phyloP scores from a whole-genome alignment of 2,329 filamentous ascomycete genomes.

The Elsinoe batatas region DNA sequence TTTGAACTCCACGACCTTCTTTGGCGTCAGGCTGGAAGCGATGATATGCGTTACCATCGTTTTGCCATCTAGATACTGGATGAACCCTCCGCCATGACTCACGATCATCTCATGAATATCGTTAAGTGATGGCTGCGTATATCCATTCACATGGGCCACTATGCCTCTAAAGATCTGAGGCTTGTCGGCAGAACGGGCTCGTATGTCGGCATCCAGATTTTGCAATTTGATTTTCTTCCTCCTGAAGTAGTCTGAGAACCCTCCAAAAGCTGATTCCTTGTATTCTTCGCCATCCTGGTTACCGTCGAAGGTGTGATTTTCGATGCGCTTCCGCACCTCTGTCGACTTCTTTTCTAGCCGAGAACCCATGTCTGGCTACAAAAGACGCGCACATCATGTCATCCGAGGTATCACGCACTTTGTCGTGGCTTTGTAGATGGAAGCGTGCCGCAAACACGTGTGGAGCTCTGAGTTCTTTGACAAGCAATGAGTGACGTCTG shows the following conservation, averaged over 20 bases:
- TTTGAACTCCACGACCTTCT: conserved; percentile 81
- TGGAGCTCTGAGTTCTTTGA: neutral
- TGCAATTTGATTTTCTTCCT: conserved; percentile 96
- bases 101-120: conserved; percentile 84
- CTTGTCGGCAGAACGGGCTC: conserved; percentile 57
- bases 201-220: conserved; percentile 77
- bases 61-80: conserved; percentile 92
- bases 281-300: conserved; percentile 88
- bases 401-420: neutral
- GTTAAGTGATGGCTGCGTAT: conserved; percentile 86
- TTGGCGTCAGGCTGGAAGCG: conserved; percentile 78
- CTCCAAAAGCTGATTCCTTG: conserved; percentile 73
- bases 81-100: conserved; percentile 82
- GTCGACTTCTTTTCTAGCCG: conserved; percentile 50
- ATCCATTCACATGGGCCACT: conserved; percentile 87
- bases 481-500: neutral
- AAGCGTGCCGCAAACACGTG: neutral
- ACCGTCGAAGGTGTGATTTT: conserved; percentile 57
- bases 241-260: conserved; percentile 83
- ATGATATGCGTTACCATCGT: conserved; percentile 95
- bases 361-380: conserved; percentile 46
- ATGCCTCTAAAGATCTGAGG: conserved; percentile 84
- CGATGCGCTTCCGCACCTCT: conserved; percentile 53
- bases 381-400: neutral
- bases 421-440: neutral